These are phyloP conservation scores for Globomyces pollinis-pini DNA, from an alignment of 192 early-diverging fungal genomes.

Conservation along the genomic window DNA sequence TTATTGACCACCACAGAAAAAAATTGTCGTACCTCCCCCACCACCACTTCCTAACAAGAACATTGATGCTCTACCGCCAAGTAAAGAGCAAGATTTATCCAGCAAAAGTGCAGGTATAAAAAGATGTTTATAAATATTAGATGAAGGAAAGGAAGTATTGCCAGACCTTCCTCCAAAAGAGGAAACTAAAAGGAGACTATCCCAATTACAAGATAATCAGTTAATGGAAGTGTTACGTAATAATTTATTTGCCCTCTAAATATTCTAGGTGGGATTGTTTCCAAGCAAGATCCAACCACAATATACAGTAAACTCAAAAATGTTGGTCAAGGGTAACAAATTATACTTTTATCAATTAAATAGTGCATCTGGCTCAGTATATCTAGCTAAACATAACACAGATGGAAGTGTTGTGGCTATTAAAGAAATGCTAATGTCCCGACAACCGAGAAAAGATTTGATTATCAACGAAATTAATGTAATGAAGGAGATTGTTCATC, in stretches of 20 bases:
- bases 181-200: slow-evolving; percentile 20
- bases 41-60: slow-evolving; percentile 4
- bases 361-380: slow-evolving; percentile 89
- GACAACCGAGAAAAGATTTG: slow-evolving; percentile 85
- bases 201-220: neutral
- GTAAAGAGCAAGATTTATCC: neutral
- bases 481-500: slow-evolving; percentile 87
- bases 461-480: slow-evolving; percentile 89
- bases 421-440: slow-evolving; percentile 85
- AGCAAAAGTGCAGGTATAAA: neutral
- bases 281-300: slow-evolving; percentile 79
- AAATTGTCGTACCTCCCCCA: neutral
- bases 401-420: slow-evolving; percentile 74
- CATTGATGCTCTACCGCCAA: neutral
- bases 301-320: slow-evolving; percentile 92
- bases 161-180: slow-evolving; percentile 7
- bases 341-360: too few relatives aligned
- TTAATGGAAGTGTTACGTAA: slow-evolving; percentile 60
- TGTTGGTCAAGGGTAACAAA: slow-evolving; percentile 73
- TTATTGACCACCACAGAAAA: too few relatives aligned
- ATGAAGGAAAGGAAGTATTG: slow-evolving; percentile 1
- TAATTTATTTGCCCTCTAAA: too few relatives aligned
- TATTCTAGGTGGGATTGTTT: slow-evolving; percentile 61
- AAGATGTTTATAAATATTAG: neutral
- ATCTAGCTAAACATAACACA: slow-evolving; percentile 65